Evolutionary conservation across 2,329 filamentous ascomycete species (phyloP).

Genomic region (Xylariaceae sp.): DNA sequence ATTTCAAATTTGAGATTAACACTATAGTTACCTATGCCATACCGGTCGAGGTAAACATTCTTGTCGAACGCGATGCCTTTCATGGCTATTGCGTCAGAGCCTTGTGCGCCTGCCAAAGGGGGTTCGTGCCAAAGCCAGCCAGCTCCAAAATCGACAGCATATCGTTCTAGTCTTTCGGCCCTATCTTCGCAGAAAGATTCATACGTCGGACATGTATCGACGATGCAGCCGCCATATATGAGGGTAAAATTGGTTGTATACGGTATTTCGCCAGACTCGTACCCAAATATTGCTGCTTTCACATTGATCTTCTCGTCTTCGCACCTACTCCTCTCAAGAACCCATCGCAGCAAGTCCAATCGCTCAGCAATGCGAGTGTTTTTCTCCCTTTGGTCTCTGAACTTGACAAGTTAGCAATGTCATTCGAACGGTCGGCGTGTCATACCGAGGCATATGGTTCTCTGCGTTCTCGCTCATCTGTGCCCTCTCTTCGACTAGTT

Average conservation of each 20-base stretch:
- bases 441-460: conserved; percentile 31
- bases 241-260: conserved; percentile 39
- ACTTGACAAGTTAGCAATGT: conserved; percentile 4
- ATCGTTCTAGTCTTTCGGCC: conserved; percentile 36
- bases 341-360: conserved; percentile 29
- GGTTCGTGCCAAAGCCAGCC: conserved; percentile 47
- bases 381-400: conserved; percentile 27
- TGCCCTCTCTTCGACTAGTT: conserved; percentile 24
- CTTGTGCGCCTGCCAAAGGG: conserved; percentile 30
- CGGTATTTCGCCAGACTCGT: conserved; percentile 37
- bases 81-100: conserved; percentile 24
- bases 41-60: conserved; percentile 1
- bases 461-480: conserved; percentile 31
- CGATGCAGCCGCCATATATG: conserved; percentile 40
- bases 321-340: conserved; percentile 31
- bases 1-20: conserved; percentile 12
- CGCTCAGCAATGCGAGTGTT: conserved; percentile 30
- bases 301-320: conserved; percentile 39
- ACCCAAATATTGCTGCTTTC: conserved; percentile 38
- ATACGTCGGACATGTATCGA: conserved; percentile 38
- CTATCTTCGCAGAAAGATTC: conserved; percentile 37
- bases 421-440: neutral
- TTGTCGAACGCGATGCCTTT: conserved; percentile 30
- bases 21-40: conserved; percentile 24
- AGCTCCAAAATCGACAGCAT: conserved; percentile 32